These are phyloP conservation scores for Volvox reticuliferus DNA, from an alignment of 139 green algal species.

Conservation along the genomic window DNA sequence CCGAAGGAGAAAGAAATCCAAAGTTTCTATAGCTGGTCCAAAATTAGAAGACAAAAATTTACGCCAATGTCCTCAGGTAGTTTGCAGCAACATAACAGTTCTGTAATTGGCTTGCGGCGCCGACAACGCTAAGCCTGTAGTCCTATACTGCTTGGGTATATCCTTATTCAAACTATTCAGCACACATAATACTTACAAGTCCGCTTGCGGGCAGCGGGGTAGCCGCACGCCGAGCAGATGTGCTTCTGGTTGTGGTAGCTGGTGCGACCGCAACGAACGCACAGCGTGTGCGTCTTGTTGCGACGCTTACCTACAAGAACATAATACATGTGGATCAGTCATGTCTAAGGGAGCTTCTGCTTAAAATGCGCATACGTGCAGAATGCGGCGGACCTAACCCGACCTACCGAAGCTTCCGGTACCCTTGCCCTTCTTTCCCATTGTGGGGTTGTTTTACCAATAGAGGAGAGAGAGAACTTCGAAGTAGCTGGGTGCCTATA, in stretches of 20 bases:
- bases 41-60: too few species aligned
- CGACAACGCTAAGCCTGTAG: slow-evolving; percentile 9
- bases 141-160: not conserved
- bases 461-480: not conserved
- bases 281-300: slow-evolving; percentile 97
- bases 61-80: not conserved
- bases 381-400: slow-evolving; percentile 22
- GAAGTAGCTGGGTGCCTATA: not conserved
- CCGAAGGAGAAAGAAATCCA: not conserved
- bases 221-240: slow-evolving; percentile 90
- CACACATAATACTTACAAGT: slow-evolving; percentile 88
- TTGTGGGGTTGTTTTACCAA: slow-evolving; percentile 53
- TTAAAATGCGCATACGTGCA: not conserved
- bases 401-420: slow-evolving; percentile 93
- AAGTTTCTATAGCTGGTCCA: not conserved
- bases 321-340: not conserved
- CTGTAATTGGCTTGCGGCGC: slow-evolving; percentile 8
- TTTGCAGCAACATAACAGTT: not conserved
- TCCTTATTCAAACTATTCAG: too few species aligned
- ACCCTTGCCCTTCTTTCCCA: slow-evolving; percentile 96
- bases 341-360: not conserved
- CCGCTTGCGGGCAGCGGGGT: slow-evolving; percentile 93
- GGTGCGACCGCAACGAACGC: slow-evolving; percentile 86
- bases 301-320: slow-evolving; percentile 84
- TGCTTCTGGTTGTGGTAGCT: slow-evolving; percentile 96